Evolutionary conservation across 768 basidiomycete species (phyloP).

Genomic region (Sarcodon aspratus): DNA sequence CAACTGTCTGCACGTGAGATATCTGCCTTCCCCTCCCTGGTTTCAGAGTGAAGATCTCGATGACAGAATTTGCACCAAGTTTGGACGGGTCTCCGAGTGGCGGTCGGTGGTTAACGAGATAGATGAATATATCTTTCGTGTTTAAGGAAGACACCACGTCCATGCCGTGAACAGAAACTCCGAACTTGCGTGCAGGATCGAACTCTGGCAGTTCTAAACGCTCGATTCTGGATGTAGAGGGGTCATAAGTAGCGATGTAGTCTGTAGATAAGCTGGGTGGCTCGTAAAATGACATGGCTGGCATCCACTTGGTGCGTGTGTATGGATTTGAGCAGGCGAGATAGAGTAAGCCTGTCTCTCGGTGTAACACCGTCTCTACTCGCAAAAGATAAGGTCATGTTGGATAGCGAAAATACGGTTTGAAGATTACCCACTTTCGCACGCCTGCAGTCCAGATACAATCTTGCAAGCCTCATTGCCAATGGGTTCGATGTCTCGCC

Average conservation of each 20-base stretch:
- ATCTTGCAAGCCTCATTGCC: conserved; percentile 38
- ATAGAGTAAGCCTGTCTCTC: conserved; percentile 43
- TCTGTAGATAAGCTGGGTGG: conserved; percentile 30
- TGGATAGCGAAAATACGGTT: neutral
- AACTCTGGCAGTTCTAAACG: conserved; percentile 32
- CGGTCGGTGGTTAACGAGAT: conserved; percentile 60
- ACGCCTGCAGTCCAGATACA: conserved; percentile 47
- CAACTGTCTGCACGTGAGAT: conserved; percentile 45
- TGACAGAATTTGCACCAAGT: conserved; percentile 58
- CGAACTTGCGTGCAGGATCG: conserved; percentile 16
- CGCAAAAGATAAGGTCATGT: no score
- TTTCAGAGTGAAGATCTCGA: conserved; percentile 57
- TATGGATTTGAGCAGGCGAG: conserved; percentile 48
- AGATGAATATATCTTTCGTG: conserved; percentile 41
- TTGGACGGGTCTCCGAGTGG: conserved; percentile 28
- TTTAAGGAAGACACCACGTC: conserved; percentile 47
- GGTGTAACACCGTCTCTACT: conserved; percentile 48
- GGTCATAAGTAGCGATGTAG: conserved; percentile 52
- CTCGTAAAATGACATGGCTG: conserved; percentile 24
- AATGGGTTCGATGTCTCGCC: conserved; percentile 30
- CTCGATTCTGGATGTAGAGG: conserved; percentile 29
- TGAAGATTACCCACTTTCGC: conserved; percentile 41
- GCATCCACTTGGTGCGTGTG: conserved; percentile 41
- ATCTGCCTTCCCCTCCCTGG: conserved; percentile 28
- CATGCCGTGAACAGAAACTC: conserved; percentile 54